phyloP scores from a whole-genome alignment of 331 rosid genomes.

The Phaseolus coccineus region DNA sequence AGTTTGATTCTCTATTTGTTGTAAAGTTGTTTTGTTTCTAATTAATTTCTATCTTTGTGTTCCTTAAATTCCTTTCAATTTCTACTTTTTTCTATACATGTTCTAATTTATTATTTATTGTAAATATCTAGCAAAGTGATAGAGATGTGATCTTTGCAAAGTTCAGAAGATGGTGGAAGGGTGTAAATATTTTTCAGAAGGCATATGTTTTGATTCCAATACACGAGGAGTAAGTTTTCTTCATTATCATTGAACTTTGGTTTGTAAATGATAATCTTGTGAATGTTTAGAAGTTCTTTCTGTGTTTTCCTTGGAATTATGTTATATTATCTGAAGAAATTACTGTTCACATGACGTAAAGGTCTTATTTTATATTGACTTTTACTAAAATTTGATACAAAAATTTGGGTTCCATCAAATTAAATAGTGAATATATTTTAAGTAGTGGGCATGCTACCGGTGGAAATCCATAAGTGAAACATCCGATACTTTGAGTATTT shows the following conservation, averaged over 20 bases:
- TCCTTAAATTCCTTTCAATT: constrained; percentile 13
- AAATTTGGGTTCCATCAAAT: background rate
- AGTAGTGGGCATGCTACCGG: constrained; percentile 6
- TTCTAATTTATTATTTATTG: constrained; percentile 47
- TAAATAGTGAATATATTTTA: constrained; percentile 9
- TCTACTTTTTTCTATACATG: constrained; percentile 12
- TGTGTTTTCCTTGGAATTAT: constrained; percentile 27
- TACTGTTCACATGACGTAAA: constrained; percentile 27
- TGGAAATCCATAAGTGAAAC: constrained; percentile 19
- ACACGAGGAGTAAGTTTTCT: constrained; percentile 80
- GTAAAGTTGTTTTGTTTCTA: constrained; percentile 26
- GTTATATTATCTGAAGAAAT: constrained; percentile 35
- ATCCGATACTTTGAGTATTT: background rate
- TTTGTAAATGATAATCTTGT: constrained; percentile 29
- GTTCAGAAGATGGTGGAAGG: constrained; percentile 99
- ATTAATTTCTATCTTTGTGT: constrained; percentile 14
- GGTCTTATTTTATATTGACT: background rate
- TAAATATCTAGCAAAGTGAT: constrained; percentile 61
- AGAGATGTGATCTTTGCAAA: constrained; percentile 64
- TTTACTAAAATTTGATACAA: constrained; percentile 17
- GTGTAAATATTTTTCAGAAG: constrained; percentile 90
- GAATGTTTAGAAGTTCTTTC: constrained; percentile 14
- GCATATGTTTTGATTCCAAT: constrained; percentile 90
- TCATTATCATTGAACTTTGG: constrained; percentile 6
- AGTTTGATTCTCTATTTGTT: background rate